A percentile compares a stretch with the other conserved stretches of the same genome.
Conservation (phyloP, 1,139 yeast genomes). For the Yamadazyma sp. region DNA sequence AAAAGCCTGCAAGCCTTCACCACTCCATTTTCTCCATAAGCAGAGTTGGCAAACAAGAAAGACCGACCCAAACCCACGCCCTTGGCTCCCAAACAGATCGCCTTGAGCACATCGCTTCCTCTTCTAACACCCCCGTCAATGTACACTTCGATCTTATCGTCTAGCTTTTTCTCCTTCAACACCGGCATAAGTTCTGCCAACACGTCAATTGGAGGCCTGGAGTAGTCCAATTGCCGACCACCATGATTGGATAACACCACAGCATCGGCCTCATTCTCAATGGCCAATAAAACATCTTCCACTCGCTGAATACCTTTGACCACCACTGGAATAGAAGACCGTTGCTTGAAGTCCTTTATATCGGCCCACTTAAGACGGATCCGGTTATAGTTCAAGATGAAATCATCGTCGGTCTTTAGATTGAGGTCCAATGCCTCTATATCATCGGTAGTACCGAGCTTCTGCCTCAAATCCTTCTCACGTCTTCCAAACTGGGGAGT, state of each 20-base stretch:
- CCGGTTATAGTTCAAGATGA: conserved; percentile 13
- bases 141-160: conserved; percentile 40
- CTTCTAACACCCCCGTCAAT: conserved; percentile 57
- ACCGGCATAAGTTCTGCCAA: conserved; percentile 46
- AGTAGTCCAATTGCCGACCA: conserved; percentile 52
- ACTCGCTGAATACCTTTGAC: conserved; percentile 52
- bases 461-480: conserved; percentile 25
- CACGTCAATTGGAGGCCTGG: conserved; percentile 48
- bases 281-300: conserved; percentile 50
- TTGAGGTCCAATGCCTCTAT: conserved; percentile 15
- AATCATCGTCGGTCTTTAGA: conserved; percentile 12
- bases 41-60: conserved; percentile 47
- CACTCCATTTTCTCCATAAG: conserved; percentile 53
- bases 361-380: conserved; percentile 22
- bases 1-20: conserved; percentile 41
- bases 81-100: conserved; percentile 56
- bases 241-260: conserved; percentile 57
- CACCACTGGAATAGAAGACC: conserved; percentile 33
- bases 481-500: conserved; percentile 27
- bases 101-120: conserved; percentile 55
- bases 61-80: conserved; percentile 56
- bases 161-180: conserved; percentile 32
- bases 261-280: conserved; percentile 45
- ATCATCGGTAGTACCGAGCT: conserved; percentile 15
- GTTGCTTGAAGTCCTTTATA: conserved; percentile 18